A percentile compares a stretch with the other conserved stretches of the same genome.
Conservation (phyloP, 2,329 filamentous ascomycete species). For the Sporothrix humicola region DNA sequence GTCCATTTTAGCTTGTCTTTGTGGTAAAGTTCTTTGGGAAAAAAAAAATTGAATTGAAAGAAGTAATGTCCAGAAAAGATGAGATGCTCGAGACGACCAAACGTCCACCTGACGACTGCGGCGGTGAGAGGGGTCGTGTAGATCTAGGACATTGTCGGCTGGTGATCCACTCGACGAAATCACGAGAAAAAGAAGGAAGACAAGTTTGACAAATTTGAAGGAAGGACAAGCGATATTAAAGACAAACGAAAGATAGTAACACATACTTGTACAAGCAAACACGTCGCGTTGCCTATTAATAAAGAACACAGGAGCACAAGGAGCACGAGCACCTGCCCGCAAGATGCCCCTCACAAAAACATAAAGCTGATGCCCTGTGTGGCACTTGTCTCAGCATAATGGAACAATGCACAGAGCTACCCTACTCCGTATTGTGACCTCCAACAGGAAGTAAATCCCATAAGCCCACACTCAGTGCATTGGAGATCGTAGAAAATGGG, state of each 20-base stretch:
- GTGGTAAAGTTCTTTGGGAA: neutral
- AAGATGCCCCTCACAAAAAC: neutral
- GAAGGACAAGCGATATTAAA: neutral
- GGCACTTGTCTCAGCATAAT: neutral
- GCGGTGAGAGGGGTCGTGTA: neutral
- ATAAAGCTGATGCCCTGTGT: neutral
- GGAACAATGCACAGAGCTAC: neutral
- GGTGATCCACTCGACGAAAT: neutral
- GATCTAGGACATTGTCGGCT: neutral
- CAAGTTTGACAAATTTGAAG: neutral
- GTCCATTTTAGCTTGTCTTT: neutral
- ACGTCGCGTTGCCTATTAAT: neutral
- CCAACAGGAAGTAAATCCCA: neutral
- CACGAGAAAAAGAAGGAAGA: neutral
- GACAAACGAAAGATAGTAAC: neutral
- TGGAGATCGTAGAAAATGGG: neutral
- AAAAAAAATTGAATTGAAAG: neutral
- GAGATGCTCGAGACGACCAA: neutral
- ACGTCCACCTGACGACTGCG: neutral
- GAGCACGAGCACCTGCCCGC: neutral
- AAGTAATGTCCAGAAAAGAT: neutral
- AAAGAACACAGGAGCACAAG: neutral
- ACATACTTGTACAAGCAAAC: slow-evolving; percentile 1
- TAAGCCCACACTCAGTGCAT: neutral
- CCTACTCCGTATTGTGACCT: neutral